Base-by-base conservation (phyloP, 768 basidiomycete genomes). In the Lactarius indigo region DNA sequence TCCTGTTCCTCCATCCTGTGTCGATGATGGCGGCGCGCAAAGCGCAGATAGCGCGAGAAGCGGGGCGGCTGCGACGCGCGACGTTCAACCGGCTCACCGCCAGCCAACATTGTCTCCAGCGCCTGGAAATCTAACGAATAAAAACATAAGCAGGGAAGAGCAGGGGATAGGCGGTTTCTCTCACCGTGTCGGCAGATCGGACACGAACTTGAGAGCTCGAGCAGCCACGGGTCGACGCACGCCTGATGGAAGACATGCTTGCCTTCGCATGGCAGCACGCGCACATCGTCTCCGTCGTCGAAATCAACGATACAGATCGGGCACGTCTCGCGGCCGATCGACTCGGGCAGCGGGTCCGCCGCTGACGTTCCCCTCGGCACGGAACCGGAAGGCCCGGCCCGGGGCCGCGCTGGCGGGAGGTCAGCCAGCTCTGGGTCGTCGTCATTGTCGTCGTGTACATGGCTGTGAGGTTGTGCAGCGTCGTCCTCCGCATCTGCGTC, bases 241-340 rank as follows among this genome's bases (percentile, higher is more conserved):
- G 80, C 78, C 72, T 90, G 88, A 73, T 98, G 96, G 79, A 96
- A 98, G 65, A 85, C 82, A 74, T 98, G 96, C 69, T 91, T 87
- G 56, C 90, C 91, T 73, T 95, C 92, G 76, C 96, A 98, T 1
- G 95, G 96, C 57, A 98, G 78, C 47, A 96, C 83, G 28, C 96
- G 87, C 17, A 97, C 77, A 75, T 96, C 92, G 72, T 98, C 96
- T 1, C 94, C 96, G 68, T 92, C 90, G 75, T 95, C 91, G 72
- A 98, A 98, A 71, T 96, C 94, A 55, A 92, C 82, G 66, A 98
- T 89, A 76, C 96, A 98, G 68, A 98, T 98, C 5, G 96, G 95
- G 78, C 96, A 98, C 15, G 89, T 93, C 76, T 94, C 91, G 44
- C 85, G 84, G 5, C 90, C 90, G 41, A 92, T 91, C 17, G 84